phyloP scores from a whole-genome alignment of 2,329 filamentous ascomycete genomes.

The Exophiala bonariae region DNA sequence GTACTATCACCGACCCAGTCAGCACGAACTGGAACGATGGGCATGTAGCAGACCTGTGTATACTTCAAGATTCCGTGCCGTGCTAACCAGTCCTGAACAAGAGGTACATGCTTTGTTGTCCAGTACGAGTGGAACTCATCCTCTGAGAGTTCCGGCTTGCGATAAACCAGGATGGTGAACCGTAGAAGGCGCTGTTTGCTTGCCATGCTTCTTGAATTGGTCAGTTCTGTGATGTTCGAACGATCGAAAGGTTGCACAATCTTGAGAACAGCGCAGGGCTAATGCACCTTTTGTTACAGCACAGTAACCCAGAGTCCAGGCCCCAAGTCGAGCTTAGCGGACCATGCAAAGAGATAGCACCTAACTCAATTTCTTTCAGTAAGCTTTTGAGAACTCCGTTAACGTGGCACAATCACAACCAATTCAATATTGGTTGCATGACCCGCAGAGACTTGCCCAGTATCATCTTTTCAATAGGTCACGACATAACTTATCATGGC shows the following conservation, averaged over 20 bases:
- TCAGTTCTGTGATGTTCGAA: not conserved
- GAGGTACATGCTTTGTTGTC: conserved; percentile 6
- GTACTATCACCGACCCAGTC: not conserved
- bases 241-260: not conserved
- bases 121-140: conserved; percentile 12
- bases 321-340: no score
- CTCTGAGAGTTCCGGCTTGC: conserved; percentile 7
- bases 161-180: conserved; percentile 10
- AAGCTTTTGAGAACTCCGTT: no score
- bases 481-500: not conserved
- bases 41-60: not conserved
- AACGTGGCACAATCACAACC: no score
- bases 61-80: conserved; percentile 6
- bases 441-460: no score
- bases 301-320: no score
- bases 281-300: not conserved
- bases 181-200: conserved; percentile 4
- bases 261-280: not conserved
- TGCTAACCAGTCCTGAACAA: conserved; percentile 6
- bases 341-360: no score
- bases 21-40: not conserved
- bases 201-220: conserved; percentile 2
- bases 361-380: no score
- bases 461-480: not conserved
- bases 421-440: no score